Evolutionary conservation across 2,329 filamentous ascomycete species (phyloP).

Genomic region (Aspergillus hiratsukae): DNA sequence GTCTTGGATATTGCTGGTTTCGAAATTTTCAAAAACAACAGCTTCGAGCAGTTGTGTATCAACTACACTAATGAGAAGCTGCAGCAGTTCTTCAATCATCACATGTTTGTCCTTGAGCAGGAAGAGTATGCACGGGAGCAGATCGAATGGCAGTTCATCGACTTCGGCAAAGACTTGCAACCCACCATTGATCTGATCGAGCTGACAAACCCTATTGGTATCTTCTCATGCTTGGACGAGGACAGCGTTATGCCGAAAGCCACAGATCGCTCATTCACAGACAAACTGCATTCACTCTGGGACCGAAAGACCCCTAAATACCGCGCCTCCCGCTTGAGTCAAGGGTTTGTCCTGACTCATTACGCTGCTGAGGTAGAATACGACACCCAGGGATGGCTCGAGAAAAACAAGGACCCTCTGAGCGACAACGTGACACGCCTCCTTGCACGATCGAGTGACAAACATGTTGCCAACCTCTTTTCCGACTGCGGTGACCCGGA

Average conservation of each 20-base stretch:
- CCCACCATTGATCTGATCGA: slow-evolving; percentile 98
- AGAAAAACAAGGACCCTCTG: slow-evolving; percentile 98
- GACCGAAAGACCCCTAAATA: slow-evolving; percentile 95
- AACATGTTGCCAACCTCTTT: slow-evolving; percentile 80
- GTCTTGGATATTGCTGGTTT: slow-evolving; percentile 98
- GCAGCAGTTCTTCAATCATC: slow-evolving; percentile 99
- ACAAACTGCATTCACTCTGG: slow-evolving; percentile 96
- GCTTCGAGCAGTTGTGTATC: slow-evolving; percentile 98
- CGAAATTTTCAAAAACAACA: slow-evolving; percentile 97
- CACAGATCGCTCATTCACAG: slow-evolving; percentile 92
- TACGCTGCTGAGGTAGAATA: slow-evolving; percentile 98
- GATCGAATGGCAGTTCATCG: slow-evolving; percentile 99
- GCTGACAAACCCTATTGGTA: slow-evolving; percentile 91
- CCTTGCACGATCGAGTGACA: slow-evolving; percentile 74
- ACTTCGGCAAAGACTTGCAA: slow-evolving; percentile 94
- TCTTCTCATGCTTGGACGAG: slow-evolving; percentile 96
- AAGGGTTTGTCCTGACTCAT: slow-evolving; percentile 94
- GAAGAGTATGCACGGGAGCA: slow-evolving; percentile 97
- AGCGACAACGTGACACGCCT: slow-evolving; percentile 95
- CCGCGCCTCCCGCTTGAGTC: slow-evolving; percentile 75
- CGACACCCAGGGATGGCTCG: slow-evolving; percentile 87
- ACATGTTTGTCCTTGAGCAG: slow-evolving; percentile 99
- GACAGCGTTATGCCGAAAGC: slow-evolving; percentile 99
- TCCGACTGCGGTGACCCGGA: slow-evolving; percentile 79
- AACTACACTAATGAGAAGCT: slow-evolving; percentile 99